Percentiles rank a stretch among this genome's conserved stretches.
Evolutionary conservation across 140 eudicot species (phyloP).

Genomic region (Anethum foeniculum): DNA sequence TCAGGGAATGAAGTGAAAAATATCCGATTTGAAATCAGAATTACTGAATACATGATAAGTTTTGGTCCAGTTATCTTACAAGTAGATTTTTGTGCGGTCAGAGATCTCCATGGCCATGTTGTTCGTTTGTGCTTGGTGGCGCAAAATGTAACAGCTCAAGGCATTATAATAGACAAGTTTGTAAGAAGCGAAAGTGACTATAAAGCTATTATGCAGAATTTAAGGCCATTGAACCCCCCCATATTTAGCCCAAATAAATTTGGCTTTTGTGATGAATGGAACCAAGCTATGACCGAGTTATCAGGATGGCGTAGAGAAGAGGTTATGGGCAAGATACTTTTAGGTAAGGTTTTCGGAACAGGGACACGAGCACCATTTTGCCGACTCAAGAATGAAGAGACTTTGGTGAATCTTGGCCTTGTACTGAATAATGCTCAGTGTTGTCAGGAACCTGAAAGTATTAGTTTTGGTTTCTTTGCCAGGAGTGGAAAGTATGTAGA

Average conservation of each 20-base stretch:
- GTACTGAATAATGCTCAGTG: neutral
- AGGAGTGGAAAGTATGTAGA: neutral
- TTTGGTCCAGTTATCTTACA: conserved; percentile 60
- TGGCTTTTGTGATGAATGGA: conserved; percentile 38
- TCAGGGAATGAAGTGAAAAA: conserved; percentile 74
- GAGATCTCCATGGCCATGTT: conserved; percentile 53
- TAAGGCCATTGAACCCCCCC: conserved; percentile 84
- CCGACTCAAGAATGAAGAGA: neutral
- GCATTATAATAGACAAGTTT: conserved; percentile 83
- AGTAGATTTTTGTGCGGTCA: conserved; percentile 78
- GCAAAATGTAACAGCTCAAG: conserved; percentile 71
- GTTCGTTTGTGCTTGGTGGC: conserved; percentile 84
- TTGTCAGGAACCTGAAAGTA: neutral
- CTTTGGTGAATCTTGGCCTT: conserved; percentile 1
- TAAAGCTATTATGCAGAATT: conserved; percentile 74
- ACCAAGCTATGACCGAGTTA: neutral
- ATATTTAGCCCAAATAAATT: conserved; percentile 85
- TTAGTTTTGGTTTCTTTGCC: neutral
- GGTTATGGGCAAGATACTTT: neutral
- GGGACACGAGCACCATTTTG: neutral
- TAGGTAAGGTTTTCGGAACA: neutral
- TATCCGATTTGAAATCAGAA: conserved; percentile 71
- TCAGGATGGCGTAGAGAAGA: neutral
- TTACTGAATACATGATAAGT: conserved; percentile 32
- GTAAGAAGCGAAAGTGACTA: conserved; percentile 81